A percentile compares a stretch with the other conserved stretches of the same genome.
These are phyloP conservation scores for Colletotrichum acutatum DNA, from an alignment of 2,329 filamentous ascomycete genomes.

Conservation along the genomic window DNA sequence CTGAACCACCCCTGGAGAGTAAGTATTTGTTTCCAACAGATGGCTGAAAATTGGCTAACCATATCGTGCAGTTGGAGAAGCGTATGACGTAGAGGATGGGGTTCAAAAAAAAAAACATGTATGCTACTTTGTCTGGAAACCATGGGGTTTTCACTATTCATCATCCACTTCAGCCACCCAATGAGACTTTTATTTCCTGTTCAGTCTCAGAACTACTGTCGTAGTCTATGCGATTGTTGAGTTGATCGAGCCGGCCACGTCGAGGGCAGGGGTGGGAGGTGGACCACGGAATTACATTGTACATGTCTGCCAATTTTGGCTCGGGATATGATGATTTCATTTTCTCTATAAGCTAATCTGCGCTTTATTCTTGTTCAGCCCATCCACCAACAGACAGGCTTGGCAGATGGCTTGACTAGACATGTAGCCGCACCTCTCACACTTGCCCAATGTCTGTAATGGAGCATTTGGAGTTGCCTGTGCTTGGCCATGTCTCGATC, in stretches of 20 bases:
- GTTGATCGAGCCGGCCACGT: neutral
- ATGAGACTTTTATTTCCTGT: neutral
- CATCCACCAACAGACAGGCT: slow-evolving; percentile 89
- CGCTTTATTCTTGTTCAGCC: slow-evolving; percentile 82
- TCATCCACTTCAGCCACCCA: neutral
- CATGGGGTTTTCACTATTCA: neutral
- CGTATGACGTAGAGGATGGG: slow-evolving; percentile 55
- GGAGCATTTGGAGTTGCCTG: neutral
- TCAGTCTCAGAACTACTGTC: neutral
- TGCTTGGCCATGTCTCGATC: neutral
- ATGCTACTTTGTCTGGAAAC: slow-evolving; percentile 4
- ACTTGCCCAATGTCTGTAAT: slow-evolving; percentile 82
- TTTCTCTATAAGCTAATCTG: slow-evolving; percentile 63
- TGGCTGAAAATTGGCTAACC: slow-evolving; percentile 30
- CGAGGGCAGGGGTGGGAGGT: neutral
- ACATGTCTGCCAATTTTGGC: neutral
- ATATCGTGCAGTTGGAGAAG: slow-evolving; percentile 59
- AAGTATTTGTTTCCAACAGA: slow-evolving; percentile 42
- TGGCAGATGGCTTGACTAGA: slow-evolving; percentile 95
- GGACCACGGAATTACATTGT: neutral
- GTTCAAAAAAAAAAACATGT: slow-evolving; percentile 13
- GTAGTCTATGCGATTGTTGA: neutral
- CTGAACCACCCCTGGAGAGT: slow-evolving; percentile 74
- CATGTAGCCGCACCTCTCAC: slow-evolving; percentile 91
- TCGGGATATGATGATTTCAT: neutral